phyloP scores from a whole-genome alignment of 2,329 filamentous ascomycete genomes.

The Stromatinia cepivora region DNA sequence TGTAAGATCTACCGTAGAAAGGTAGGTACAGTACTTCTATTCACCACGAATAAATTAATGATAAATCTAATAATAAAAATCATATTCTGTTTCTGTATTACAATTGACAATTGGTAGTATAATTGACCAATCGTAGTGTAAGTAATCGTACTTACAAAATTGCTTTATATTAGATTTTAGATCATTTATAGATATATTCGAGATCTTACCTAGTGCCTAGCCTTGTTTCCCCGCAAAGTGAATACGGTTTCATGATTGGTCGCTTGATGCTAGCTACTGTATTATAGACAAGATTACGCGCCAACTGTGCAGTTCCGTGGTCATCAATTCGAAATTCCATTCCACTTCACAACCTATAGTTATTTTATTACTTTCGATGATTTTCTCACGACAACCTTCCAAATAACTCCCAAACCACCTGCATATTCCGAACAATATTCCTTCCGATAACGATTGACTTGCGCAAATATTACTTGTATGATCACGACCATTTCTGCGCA shows the following conservation, averaged over 20 bases:
- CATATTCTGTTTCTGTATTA: no score
- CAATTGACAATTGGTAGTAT: no score
- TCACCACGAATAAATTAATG: no score
- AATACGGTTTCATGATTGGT: not conserved
- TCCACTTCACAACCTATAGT: not conserved
- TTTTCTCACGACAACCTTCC: not conserved
- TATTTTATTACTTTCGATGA: not conserved
- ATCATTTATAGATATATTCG: no score
- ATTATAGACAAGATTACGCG: conserved; percentile 7
- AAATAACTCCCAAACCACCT: not conserved
- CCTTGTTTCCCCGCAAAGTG: conserved; percentile 8
- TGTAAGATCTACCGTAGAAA: no score
- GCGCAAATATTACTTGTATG: conserved; percentile 8
- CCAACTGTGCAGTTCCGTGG: conserved; percentile 12
- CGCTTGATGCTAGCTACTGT: not conserved
- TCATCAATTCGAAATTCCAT: not conserved
- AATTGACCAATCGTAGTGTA: no score
- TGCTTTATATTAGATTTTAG: no score
- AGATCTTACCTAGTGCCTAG: not conserved
- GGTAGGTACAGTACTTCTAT: no score
- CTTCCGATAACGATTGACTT: not conserved
- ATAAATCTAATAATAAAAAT: no score
- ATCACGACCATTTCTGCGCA: conserved; percentile 17
- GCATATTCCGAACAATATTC: not conserved
- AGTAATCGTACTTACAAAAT: no score